Evolutionary conservation across 345 rosid genomes (phyloP).

Genomic region (Eutrema yunnanense): DNA sequence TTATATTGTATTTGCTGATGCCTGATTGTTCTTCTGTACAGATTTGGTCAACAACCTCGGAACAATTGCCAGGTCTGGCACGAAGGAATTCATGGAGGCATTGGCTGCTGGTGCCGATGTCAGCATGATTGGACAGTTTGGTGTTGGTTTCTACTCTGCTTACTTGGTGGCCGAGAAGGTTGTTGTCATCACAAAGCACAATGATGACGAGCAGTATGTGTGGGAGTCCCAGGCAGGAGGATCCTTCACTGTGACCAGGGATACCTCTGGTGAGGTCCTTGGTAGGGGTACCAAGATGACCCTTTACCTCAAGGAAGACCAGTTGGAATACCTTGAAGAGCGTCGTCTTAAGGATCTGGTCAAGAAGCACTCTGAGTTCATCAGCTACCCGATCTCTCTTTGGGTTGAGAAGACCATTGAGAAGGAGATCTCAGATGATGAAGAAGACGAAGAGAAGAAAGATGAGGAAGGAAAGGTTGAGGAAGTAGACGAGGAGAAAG

Average conservation of each 20-base stretch:
- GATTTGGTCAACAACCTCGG: not conserved
- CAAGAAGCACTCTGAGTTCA: constrained; percentile 2
- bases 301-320: not conserved
- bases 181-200: not conserved
- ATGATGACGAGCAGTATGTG: not conserved
- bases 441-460: not conserved
- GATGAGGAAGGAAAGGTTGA: not conserved
- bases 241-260: not conserved
- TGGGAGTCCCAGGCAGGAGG: constrained; percentile 1
- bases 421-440: not conserved
- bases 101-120: constrained; percentile 1
- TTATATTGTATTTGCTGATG: not conserved
- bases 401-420: constrained; percentile 1
- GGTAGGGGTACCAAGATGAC: not conserved
- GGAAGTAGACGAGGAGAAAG: not conserved
- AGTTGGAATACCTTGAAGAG: not conserved
- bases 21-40: not conserved
- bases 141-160: constrained; percentile 2
- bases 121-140: constrained; percentile 3
- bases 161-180: not conserved
- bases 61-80: not conserved
- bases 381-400: not conserved
- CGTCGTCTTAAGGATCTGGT: not conserved
- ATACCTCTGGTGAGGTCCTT: not conserved
- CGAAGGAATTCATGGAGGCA: not conserved